Conservation (phyloP, 225 moss, liverwort and hornwort genomes). For the Ulota crispa region DNA sequence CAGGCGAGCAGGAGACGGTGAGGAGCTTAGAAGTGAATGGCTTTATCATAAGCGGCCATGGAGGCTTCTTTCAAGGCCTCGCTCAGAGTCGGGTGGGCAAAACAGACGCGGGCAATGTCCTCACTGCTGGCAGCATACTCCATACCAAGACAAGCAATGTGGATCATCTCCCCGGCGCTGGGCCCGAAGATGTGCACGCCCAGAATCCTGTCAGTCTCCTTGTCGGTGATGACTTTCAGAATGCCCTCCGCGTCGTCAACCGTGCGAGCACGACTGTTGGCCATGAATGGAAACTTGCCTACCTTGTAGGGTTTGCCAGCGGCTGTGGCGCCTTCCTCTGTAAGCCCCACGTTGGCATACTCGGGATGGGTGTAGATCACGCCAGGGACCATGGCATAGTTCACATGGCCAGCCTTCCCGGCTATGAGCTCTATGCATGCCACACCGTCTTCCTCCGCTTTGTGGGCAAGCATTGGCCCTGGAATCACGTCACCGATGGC, state of each 20-base stretch:
- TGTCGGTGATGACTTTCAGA: constrained; percentile 94
- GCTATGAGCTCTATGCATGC: constrained; percentile 90
- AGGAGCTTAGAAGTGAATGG: constrained; percentile 69
- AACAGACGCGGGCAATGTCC: constrained; percentile 96
- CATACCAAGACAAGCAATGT: constrained; percentile 88
- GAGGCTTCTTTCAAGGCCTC: constrained; percentile 98
- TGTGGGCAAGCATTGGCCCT: constrained; percentile 98
- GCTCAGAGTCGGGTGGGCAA: constrained; percentile 88
- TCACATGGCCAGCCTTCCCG: constrained; percentile 94
- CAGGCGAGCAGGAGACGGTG: too few species aligned
- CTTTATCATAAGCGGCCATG: constrained; percentile 96
- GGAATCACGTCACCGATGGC: constrained; percentile 98
- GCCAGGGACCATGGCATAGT: constrained; percentile 93
- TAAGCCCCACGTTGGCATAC: constrained; percentile 93
- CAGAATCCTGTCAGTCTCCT: constrained; percentile 86
- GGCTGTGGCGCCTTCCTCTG: constrained; percentile 93
- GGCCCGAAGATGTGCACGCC: constrained; percentile 98
- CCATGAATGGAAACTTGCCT: constrained; percentile 90
- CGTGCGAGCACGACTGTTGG: constrained; percentile 91
- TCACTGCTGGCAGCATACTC: constrained; percentile 97
- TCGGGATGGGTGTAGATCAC: constrained; percentile 97
- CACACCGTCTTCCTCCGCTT: constrained; percentile 90
- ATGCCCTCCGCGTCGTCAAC: constrained; percentile 96
- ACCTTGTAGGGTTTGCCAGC: constrained; percentile 76
- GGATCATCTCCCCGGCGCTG: constrained; percentile 94